A percentile compares a stretch with the other conserved stretches of the same genome.
Conservation (phyloP, 352 stramenopile genomes). For the Phytophthora nicotianae region DNA sequence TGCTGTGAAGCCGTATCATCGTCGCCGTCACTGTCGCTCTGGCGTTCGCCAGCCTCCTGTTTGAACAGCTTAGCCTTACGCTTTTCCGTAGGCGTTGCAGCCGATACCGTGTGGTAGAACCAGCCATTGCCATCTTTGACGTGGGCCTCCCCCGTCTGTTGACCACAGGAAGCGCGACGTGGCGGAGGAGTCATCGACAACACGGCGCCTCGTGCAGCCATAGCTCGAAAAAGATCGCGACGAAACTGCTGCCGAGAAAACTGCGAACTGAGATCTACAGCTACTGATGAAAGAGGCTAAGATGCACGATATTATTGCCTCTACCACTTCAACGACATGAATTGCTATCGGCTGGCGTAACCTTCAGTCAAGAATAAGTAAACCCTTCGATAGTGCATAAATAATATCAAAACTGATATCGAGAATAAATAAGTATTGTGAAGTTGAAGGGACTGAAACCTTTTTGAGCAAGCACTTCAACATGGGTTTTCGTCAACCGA, state of each 20-base stretch:
- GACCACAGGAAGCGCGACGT: slow-evolving; percentile 33
- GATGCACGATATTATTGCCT: background rate
- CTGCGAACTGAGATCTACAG: background rate
- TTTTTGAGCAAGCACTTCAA: slow-evolving; percentile 7
- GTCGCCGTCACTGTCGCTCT: slow-evolving; percentile 11
- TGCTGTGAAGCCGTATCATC: slow-evolving; percentile 19
- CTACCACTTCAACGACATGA: slow-evolving; percentile 1
- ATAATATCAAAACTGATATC: background rate
- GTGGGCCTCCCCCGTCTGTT: slow-evolving; percentile 44
- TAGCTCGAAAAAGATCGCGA: slow-evolving; percentile 9
- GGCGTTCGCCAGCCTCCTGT: slow-evolving; percentile 36
- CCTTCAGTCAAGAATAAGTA: background rate
- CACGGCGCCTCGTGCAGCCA: slow-evolving; percentile 2
- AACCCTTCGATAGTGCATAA: background rate
- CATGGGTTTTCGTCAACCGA: slow-evolving; percentile 16
- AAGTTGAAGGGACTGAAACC: slow-evolving; percentile 18
- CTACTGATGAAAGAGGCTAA: background rate
- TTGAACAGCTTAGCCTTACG: slow-evolving; percentile 23
- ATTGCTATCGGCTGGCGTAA: background rate
- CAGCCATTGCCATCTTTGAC: slow-evolving; percentile 13
- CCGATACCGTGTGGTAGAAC: slow-evolving; percentile 60
- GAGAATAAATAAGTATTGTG: background rate
- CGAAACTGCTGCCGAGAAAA: slow-evolving; percentile 17
- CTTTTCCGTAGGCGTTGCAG: slow-evolving; percentile 54
- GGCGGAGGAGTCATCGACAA: slow-evolving; percentile 15